Evolutionary conservation across 169 alveolate species (phyloP), one percentile per base, ranked within the genome.

Genomic region (Plasmodium vivax): DNA sequence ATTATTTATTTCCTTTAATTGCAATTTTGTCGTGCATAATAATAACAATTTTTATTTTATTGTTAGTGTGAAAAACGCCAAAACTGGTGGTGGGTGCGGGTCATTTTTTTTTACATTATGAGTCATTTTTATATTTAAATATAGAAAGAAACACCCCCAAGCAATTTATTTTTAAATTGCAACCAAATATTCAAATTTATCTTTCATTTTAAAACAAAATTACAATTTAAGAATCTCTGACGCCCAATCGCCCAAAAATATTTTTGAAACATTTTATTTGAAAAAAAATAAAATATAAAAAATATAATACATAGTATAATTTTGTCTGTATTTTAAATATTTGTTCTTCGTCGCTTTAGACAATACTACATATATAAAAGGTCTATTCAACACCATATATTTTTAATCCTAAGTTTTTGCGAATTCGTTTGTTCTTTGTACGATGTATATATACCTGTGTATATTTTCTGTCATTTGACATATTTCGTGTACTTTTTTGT

Each of bases 21-120:
- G 62, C 84, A 79, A 36, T 19, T 79, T 79, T 34, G 43, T 79
- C 14, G 72, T 41, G 27, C 7, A 38, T 19, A 36, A 43, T 62
- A 62, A 62, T 62, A 62, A 62, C 34, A 62, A 19, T 62, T 62
- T 62, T 62, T 62, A 62, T 41, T 7, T 16, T n/a, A 36, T 79
- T 79, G 1, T 6, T 79, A 47, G 36, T 2, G 34, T 79, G 54
- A 79, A 79, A 79, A 79, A 43, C 23, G 34, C 75, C 12, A 43
- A 79, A 79, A 41, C 54, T 79, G 84, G 7, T 19, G 23, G 54
- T 34, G 84, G 84, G 84, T 79, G 84, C 84, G 32, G 62, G 54
- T 9, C 54, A 19, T 30, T 30, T 79, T 75, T 75, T 75, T n/a
- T 41, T 2, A 19, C n/a, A 79, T 79, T 38, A 43, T 36, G 45